phyloP scores from a whole-genome alignment of 1,284 basidiomycete genomes.

The Sporisorium reilianum region DNA sequence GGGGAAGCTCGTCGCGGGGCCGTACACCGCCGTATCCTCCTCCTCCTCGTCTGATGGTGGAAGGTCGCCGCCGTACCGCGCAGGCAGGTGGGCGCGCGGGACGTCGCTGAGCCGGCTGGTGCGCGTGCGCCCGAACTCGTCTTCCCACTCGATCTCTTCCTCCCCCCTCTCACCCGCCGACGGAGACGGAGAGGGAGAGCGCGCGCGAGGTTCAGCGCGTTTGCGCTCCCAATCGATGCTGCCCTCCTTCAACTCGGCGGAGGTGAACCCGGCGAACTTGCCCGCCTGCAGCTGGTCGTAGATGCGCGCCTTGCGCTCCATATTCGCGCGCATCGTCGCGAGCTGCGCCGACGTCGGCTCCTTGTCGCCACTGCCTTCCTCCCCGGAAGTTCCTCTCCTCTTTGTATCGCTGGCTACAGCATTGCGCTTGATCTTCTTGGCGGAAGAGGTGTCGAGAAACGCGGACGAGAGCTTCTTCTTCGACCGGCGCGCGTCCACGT shows the following conservation, averaged over 20 bases:
- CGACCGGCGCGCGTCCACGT: neutral
- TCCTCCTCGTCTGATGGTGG: neutral
- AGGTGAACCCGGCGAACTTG: conserved; percentile 79
- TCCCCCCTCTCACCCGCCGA: conserved; percentile 30
- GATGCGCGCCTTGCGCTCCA: conserved; percentile 83
- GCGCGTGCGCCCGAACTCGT: conserved; percentile 84
- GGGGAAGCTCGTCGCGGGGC: conserved; percentile 76
- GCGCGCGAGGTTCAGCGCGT: conserved; percentile 64
- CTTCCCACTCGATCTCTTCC: conserved; percentile 80
- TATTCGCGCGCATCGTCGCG: conserved; percentile 75
- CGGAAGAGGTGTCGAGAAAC: conserved; percentile 7
- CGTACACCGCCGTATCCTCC: conserved; percentile 57
- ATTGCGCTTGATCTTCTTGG: neutral
- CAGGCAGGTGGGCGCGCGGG: conserved; percentile 75
- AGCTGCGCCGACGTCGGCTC: conserved; percentile 61
- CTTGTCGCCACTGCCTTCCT: neutral
- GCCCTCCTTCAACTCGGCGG: conserved; percentile 75
- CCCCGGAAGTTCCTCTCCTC: neutral
- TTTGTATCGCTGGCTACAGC: neutral
- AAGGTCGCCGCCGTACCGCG: conserved; percentile 67
- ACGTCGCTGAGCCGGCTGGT: conserved; percentile 80
- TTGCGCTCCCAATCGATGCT: conserved; percentile 80
- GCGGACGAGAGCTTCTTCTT: conserved; percentile 15
- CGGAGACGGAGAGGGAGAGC: conserved; percentile 28
- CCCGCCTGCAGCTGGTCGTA: conserved; percentile 85